A percentile compares a stretch with the other conserved stretches of the same genome.
These are phyloP conservation scores for Aspergillus fumigatiaffinis DNA, from an alignment of 2,329 filamentous ascomycete genomes.

Conservation along the genomic window DNA sequence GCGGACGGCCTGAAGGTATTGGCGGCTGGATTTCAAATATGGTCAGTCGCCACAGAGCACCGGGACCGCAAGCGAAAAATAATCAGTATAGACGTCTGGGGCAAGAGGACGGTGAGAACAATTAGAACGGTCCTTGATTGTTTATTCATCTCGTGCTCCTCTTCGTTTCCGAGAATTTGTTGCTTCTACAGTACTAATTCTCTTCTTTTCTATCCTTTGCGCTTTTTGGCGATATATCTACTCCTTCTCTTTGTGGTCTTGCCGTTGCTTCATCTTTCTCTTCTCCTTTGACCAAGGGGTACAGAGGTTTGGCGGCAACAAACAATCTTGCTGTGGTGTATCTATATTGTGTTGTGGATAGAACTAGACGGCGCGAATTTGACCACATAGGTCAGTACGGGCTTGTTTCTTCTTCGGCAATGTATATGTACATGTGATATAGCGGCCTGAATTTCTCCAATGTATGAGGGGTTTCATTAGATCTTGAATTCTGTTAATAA, in stretches of 20 bases:
- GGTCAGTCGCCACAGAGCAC: constrained; percentile 50
- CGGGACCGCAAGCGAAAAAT: constrained; percentile 36
- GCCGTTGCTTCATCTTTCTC: neutral
- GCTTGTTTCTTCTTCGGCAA: neutral
- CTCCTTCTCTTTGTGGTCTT: neutral
- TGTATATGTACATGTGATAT: neutral
- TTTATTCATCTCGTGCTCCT: neutral
- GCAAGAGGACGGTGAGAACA: constrained; percentile 42
- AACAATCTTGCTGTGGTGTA: neutral
- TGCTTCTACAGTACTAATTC: neutral
- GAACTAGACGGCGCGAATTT: neutral
- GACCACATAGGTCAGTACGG: neutral
- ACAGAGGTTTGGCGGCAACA: neutral
- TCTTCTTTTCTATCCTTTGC: constrained; percentile 4
- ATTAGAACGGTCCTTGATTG: constrained; percentile 2
- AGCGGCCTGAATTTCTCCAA: neutral
- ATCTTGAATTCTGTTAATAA: neutral
- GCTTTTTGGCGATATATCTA: constrained; percentile 2
- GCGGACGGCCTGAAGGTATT: constrained; percentile 51
- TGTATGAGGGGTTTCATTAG: neutral
- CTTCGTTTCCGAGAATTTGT: neutral
- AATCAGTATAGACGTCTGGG: constrained; percentile 44
- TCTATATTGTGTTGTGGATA: neutral
- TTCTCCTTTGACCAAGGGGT: neutral
- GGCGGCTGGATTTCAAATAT: constrained; percentile 68